Conservation (phyloP, 1,139 yeast species). For the Candida neerlandica region DNA sequence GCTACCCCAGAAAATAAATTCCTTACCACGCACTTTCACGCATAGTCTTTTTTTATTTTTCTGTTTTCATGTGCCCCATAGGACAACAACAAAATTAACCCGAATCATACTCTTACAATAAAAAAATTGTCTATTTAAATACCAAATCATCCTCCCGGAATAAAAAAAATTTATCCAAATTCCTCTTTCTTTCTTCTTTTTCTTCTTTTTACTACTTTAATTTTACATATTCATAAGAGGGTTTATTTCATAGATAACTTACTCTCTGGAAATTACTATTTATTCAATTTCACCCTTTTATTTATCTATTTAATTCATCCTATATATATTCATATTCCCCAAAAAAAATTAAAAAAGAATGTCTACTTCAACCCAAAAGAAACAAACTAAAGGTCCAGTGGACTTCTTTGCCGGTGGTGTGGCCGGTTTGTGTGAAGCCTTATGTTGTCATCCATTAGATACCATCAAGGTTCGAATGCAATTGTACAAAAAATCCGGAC, state of each 20-base stretch:
- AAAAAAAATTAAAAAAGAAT: too few species aligned
- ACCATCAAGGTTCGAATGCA: conserved; percentile 98
- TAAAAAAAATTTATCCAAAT: neutral
- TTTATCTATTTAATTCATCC: conserved; percentile 8
- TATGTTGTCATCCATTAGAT: conserved; percentile 93
- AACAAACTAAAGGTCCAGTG: conserved; percentile 51
- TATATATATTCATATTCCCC: neutral
- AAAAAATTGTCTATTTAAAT: neutral
- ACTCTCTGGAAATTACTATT: neutral
- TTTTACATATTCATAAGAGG: neutral
- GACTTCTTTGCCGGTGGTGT: conserved; percentile 95
- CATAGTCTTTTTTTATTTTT: neutral
- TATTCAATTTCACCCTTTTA: neutral
- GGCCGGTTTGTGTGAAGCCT: conserved; percentile 95
- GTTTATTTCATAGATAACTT: too few species aligned
- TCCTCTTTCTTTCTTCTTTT: neutral
- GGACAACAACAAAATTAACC: neutral
- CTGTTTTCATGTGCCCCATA: conserved; percentile 1
- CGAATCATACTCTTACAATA: neutral
- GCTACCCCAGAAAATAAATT: conserved; percentile 1
- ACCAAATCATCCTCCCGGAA: neutral
- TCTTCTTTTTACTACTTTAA: neutral
- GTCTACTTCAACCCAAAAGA: conserved; percentile 20
- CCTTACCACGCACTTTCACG: neutral
- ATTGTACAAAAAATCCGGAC: conserved; percentile 64